Evolutionary conservation across 331 rosid genomes (phyloP).

Genomic region (Arachis monticola): DNA sequence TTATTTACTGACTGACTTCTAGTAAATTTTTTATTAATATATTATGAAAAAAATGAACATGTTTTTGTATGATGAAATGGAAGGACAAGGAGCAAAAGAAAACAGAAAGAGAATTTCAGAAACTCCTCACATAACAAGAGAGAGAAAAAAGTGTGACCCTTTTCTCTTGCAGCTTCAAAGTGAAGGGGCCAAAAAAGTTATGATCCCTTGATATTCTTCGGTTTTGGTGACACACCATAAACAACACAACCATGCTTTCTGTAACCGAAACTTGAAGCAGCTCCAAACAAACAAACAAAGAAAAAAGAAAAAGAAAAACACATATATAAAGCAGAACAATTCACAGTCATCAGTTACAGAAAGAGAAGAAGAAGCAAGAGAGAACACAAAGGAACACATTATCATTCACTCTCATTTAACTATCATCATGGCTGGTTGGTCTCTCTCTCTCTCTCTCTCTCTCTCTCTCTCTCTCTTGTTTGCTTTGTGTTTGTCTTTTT

Average conservation of each 20-base stretch:
- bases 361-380: background rate
- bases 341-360: conserved; percentile 35
- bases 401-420: conserved; percentile 39
- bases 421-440: conserved; percentile 34
- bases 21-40: too few species aligned
- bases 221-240: conserved; percentile 20
- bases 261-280: conserved; percentile 51
- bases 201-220: conserved; percentile 27
- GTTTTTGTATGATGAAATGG: conserved; percentile 45
- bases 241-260: conserved; percentile 28
- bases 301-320: too few species aligned
- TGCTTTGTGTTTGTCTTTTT: background rate
- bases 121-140: background rate
- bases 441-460: background rate
- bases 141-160: background rate
- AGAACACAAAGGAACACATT: conserved; percentile 11
- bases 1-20: too few species aligned
- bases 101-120: conserved; percentile 29
- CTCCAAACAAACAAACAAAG: background rate
- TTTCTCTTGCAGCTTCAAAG: conserved; percentile 24
- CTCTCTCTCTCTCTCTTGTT: background rate
- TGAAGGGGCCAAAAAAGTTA: conserved; percentile 33
- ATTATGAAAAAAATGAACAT: background rate
- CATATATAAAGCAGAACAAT: background rate
- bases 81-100: conserved; percentile 37